These are phyloP conservation scores for Metschnikowia kunwiensis DNA, from an alignment of 805 yeast species.

Conservation along the genomic window DNA sequence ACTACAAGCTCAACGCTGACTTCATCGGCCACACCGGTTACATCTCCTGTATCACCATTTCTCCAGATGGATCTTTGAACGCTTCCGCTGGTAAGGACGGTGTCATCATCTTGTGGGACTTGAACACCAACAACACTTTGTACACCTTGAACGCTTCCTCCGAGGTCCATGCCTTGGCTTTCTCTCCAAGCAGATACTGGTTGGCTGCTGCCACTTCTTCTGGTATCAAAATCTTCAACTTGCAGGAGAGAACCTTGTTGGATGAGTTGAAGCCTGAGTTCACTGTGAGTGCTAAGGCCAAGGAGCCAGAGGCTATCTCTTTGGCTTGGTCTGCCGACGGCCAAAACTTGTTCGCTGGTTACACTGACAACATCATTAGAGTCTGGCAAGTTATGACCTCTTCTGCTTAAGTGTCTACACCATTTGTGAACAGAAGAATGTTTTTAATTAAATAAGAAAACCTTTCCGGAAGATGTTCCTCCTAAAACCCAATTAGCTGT, in stretches of 20 bases:
- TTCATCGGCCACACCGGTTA: slow-evolving; percentile 99
- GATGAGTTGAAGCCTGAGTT: slow-evolving; percentile 99
- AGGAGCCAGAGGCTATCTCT: slow-evolving; percentile 97
- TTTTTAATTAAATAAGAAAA: slow-evolving; percentile 51
- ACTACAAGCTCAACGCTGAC: slow-evolving; percentile 87
- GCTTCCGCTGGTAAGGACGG: slow-evolving; percentile 99
- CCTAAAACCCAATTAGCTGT: slow-evolving; percentile 88
- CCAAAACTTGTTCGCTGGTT: slow-evolving; percentile 99
- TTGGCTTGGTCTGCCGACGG: slow-evolving; percentile 99
- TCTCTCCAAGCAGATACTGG: slow-evolving; percentile 99
- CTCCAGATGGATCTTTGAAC: slow-evolving; percentile 99
- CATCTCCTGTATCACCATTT: slow-evolving; percentile 93
- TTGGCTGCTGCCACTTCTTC: slow-evolving; percentile 98
- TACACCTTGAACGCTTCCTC: slow-evolving; percentile 94
- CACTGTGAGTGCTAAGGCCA: slow-evolving; percentile 80
- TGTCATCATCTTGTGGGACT: slow-evolving; percentile 96
- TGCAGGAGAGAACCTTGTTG: slow-evolving; percentile 89
- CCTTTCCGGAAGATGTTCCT: slow-evolving; percentile 92
- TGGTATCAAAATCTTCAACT: slow-evolving; percentile 97
- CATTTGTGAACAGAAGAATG: neutral
- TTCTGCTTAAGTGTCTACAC: slow-evolving; percentile 40
- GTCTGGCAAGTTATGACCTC: slow-evolving; percentile 99
- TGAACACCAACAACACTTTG: slow-evolving; percentile 77
- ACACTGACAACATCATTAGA: slow-evolving; percentile 99
- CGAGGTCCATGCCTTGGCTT: slow-evolving; percentile 96